Evolutionary conservation across 2,329 filamentous ascomycete species (phyloP), one percentile per base, ranked within the genome.

Genomic region (Arthrocladium fulminans): DNA sequence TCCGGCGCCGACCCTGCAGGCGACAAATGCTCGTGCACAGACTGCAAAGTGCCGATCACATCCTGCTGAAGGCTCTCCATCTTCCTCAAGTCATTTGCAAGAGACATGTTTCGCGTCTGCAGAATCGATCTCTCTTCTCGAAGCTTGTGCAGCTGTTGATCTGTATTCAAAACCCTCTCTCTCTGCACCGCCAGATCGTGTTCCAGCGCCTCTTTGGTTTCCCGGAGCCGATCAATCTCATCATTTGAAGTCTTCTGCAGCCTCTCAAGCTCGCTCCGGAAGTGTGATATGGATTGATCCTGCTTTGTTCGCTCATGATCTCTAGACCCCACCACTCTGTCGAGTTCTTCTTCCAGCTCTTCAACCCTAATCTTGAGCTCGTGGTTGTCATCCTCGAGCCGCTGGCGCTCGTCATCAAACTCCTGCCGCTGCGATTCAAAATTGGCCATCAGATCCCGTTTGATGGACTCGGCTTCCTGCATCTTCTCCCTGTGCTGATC

Each of bases 371-470:
- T 74, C 60, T 84, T 89, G 49, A 89, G 76, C 12, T 78, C 76
- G 57, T 81, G 83, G 49, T 92, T 81, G 62, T 97, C 89, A 13
- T 79, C 74, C 57, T 95, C 86, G 0, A 97, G 73, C 8, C 82
- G 84, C 60, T 85, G 87, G 32, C 92, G 80, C 65, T 97, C 90
- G 43, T 83, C 81, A 29, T 85, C 74, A 57, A 95, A 96, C 60
- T 97, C 92, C 22, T 80, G 81, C 65, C 96, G 88, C 55, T 94
- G 79, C 10, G 89, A 86, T 61, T 97, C 88, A 70, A 98, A 87
- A 61, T 98, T 98, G 55, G 87, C 84, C 67, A 98, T 81, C 8
- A 98, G 78, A 64, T 97, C 92, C 58, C 86, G 85, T 65, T 98
- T 98, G 1, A 86, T 96, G 2, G 87, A 89, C 58, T 92, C 87